Conservation (phyloP, 2,329 filamentous ascomycete species). For the Chlorencoelia australis region DNA sequence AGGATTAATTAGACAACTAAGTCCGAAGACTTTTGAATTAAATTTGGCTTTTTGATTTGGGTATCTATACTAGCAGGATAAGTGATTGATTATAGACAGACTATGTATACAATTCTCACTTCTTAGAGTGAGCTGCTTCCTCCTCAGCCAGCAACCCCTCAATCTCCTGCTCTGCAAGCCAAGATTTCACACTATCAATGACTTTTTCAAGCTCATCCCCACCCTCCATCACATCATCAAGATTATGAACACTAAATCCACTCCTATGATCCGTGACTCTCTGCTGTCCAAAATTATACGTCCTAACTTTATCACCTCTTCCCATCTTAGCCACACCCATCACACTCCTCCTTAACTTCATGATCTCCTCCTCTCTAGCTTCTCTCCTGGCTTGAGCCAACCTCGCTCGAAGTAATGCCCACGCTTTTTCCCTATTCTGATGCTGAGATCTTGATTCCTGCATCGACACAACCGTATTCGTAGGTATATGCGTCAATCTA, state of each 20-base stretch:
- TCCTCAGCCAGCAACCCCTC: constrained; percentile 46
- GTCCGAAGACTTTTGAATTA: no score
- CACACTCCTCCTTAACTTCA: constrained; percentile 64
- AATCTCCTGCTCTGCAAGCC: constrained; percentile 58
- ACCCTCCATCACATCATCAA: constrained; percentile 56
- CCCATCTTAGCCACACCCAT: constrained; percentile 75
- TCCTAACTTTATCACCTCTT: constrained; percentile 81
- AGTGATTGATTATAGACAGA: no score
- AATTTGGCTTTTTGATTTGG: no score
- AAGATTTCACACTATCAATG: constrained; percentile 58
- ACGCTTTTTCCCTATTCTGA: constrained; percentile 78
- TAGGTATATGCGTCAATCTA: constrained; percentile 81
- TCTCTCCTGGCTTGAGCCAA: constrained; percentile 74
- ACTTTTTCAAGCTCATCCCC: constrained; percentile 52
- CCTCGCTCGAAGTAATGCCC: constrained; percentile 72
- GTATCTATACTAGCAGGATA: no score
- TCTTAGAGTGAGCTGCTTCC: no score
- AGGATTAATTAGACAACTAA: no score
- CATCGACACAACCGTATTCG: constrained; percentile 78
- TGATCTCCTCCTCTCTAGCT: constrained; percentile 71
- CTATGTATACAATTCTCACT: no score
- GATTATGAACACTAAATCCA: constrained; percentile 52
- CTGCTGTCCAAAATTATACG: constrained; percentile 63
- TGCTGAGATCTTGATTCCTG: constrained; percentile 89
- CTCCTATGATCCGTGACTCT: constrained; percentile 65